These are phyloP conservation scores for Colletotrichum horii DNA, from an alignment of 2,329 filamentous ascomycete genomes.

Conservation along the genomic window DNA sequence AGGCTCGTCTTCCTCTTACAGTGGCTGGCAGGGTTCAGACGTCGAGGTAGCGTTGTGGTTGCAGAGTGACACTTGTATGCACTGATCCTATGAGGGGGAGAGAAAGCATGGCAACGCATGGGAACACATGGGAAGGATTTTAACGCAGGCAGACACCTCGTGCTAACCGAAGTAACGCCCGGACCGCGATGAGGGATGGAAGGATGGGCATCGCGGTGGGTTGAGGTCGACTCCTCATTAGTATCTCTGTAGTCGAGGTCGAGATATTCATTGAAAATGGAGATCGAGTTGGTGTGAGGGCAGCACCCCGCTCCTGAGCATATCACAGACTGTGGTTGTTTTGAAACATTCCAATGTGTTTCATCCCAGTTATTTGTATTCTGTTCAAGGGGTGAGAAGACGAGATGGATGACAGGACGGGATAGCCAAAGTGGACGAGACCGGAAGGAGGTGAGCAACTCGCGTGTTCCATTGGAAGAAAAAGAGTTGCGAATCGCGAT, in stretches of 20 bases:
- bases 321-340: slow-evolving; percentile 13
- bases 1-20: slow-evolving; percentile 17
- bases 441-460: neutral
- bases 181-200: neutral
- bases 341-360: slow-evolving; percentile 19
- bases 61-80: slow-evolving; percentile 2
- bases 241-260: neutral
- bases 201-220: neutral
- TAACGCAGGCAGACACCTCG: neutral
- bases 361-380: slow-evolving; percentile 8
- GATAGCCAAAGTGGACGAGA: neutral
- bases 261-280: neutral
- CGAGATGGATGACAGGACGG: neutral
- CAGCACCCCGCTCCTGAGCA: neutral
- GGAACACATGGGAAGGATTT: neutral
- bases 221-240: neutral
- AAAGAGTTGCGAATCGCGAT: neutral
- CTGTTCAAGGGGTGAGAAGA: neutral
- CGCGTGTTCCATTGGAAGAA: neutral
- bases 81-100: neutral
- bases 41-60: neutral
- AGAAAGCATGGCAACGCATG: neutral
- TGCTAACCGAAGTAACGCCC: neutral
- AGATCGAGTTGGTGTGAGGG: neutral
- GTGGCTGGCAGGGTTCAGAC: slow-evolving; percentile 13